phyloP scores from a whole-genome alignment of 139 green algal genomes.

The Closterium sp. region DNA sequence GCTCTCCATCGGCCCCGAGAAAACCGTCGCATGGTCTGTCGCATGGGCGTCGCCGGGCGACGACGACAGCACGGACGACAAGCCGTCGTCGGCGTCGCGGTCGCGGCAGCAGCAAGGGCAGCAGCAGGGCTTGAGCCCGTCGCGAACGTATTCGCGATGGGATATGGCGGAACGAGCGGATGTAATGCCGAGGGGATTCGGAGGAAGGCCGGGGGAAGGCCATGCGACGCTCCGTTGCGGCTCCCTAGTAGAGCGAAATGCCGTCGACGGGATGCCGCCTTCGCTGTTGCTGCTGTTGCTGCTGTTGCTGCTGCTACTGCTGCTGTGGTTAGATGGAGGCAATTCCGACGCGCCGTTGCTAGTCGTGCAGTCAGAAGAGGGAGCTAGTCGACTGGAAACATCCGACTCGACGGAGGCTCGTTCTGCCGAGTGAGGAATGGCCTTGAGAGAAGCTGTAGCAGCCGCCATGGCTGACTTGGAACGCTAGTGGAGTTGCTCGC shows the following conservation, averaged over 20 bases:
- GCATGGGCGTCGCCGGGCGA: background rate
- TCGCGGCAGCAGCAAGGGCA: background rate
- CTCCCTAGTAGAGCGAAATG: background rate
- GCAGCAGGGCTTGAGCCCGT: background rate
- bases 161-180: background rate
- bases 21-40: background rate
- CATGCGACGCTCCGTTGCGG: background rate
- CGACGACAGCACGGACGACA: background rate
- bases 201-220: background rate
- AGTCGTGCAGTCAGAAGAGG: background rate
- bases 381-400: background rate
- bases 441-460: background rate
- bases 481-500: background rate
- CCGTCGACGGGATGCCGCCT: background rate
- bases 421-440: background rate
- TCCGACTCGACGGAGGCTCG: background rate
- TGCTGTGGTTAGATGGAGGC: background rate
- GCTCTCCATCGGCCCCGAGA: background rate
- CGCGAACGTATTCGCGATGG: background rate
- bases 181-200: background rate
- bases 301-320: background rate
- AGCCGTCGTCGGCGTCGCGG: background rate
- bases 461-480: background rate
- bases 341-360: background rate
- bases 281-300: background rate